Evolutionary conservation across 352 stramenopile genomes (phyloP).

Genomic region (Phytophthora megakarya): DNA sequence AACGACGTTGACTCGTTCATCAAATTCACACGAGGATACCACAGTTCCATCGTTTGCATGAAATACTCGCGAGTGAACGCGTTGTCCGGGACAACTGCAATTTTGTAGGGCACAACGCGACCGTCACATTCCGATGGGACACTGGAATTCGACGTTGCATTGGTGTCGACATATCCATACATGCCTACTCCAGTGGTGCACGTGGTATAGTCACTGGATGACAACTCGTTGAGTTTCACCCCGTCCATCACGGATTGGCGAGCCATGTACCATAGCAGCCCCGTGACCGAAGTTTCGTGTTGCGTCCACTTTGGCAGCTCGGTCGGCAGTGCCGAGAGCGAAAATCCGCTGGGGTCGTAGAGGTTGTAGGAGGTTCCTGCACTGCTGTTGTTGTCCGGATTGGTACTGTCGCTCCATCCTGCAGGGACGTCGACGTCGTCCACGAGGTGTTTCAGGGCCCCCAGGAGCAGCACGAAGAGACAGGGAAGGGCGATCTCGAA

Average conservation of each 20-base stretch:
- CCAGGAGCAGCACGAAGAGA: constrained; percentile 62
- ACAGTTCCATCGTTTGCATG: constrained; percentile 49
- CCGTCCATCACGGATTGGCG: constrained; percentile 39
- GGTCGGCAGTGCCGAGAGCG: constrained; percentile 33
- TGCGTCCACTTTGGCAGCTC: constrained; percentile 49
- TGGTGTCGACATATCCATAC: constrained; percentile 40
- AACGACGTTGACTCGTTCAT: constrained; percentile 34
- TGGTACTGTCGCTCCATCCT: constrained; percentile 47
- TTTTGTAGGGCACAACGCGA: constrained; percentile 57
- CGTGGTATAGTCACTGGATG: constrained; percentile 26
- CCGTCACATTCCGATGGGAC: constrained; percentile 42
- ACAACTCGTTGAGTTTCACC: constrained; percentile 45
- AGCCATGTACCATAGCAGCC: constrained; percentile 52
- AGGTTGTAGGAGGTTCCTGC: constrained; percentile 49
- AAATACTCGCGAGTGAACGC: constrained; percentile 70
- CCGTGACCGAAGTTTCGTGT: constrained; percentile 56
- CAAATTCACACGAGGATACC: constrained; percentile 65
- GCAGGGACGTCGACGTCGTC: constrained; percentile 50
- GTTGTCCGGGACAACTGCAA: constrained; percentile 55
- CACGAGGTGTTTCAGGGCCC: constrained; percentile 54
- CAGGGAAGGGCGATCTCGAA: constrained; percentile 55
- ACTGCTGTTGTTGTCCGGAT: neutral
- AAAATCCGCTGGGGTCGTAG: constrained; percentile 34
- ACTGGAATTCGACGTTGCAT: constrained; percentile 35
- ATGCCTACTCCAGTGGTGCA: constrained; percentile 39